phyloP scores from a whole-genome alignment of 2,329 filamentous ascomycete species.

The Botrytis cinerea region DNA sequence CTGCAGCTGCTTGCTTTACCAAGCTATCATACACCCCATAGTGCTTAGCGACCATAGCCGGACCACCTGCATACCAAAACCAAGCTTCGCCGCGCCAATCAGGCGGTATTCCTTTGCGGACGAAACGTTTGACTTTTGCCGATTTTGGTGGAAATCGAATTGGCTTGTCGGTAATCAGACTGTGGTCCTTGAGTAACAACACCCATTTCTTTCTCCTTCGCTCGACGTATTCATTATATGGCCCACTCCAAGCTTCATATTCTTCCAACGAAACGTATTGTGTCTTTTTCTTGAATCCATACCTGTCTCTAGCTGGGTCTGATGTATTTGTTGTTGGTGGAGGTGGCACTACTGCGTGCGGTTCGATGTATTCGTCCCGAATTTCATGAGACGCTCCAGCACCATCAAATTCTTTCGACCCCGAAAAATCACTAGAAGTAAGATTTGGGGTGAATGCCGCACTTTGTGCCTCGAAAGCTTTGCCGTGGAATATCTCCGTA shows the following conservation, averaged over 20 bases:
- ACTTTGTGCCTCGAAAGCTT: slow-evolving; percentile 45
- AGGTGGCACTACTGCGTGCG: slow-evolving; percentile 24
- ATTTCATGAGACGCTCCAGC: slow-evolving; percentile 23
- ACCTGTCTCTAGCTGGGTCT: slow-evolving; percentile 65
- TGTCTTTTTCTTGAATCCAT: slow-evolving; percentile 88
- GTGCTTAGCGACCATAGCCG: slow-evolving; percentile 73
- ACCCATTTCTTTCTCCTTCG: slow-evolving; percentile 82
- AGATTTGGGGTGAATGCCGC: slow-evolving; percentile 42
- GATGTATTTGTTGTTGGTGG: slow-evolving; percentile 28
- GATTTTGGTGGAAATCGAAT: slow-evolving; percentile 77
- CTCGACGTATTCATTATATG: slow-evolving; percentile 73
- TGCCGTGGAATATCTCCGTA: slow-evolving; percentile 44
- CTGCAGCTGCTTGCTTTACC: slow-evolving; percentile 61
- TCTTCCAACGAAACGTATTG: slow-evolving; percentile 74
- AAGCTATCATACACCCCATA: slow-evolving; percentile 75
- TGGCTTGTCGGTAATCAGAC: slow-evolving; percentile 70
- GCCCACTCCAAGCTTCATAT: slow-evolving; percentile 78
- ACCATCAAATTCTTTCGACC: slow-evolving; percentile 20
- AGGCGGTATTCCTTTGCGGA: slow-evolving; percentile 90
- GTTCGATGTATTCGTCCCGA: slow-evolving; percentile 27
- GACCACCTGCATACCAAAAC: slow-evolving; percentile 94
- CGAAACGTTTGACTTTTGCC: slow-evolving; percentile 83
- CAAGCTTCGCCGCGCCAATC: slow-evolving; percentile 94
- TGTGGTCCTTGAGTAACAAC: slow-evolving; percentile 72
- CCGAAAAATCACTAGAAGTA: not conserved